Conservation (phyloP, 305 asterid genomes). For the Fraxinus albicans region DNA sequence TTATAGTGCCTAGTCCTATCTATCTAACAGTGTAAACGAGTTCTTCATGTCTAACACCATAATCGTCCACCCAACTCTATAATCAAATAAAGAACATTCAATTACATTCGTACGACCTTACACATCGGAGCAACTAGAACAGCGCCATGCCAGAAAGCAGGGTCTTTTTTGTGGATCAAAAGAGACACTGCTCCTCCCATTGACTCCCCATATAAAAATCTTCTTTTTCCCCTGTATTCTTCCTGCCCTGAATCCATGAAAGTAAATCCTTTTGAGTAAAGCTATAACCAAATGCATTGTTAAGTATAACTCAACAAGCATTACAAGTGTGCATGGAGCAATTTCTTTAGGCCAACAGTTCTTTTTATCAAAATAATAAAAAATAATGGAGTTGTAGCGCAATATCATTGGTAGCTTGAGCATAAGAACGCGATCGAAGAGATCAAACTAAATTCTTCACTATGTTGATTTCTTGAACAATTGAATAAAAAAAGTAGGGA, state of each 20-base stretch:
- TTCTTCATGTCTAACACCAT: not conserved
- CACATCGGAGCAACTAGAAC: conserved; percentile 97
- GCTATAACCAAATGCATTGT: not conserved
- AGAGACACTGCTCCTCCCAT: conserved; percentile 98
- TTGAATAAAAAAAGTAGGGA: too few species aligned
- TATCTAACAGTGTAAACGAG: not conserved
- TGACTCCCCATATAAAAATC: conserved; percentile 90
- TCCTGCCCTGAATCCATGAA: conserved; percentile 49
- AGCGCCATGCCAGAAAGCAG: conserved; percentile 90
- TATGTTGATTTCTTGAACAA: not conserved
- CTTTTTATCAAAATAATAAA: not conserved
- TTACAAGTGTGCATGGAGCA: not conserved
- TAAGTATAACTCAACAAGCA: not conserved
- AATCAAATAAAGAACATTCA: not conserved
- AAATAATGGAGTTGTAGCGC: not conserved
- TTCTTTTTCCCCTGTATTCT: conserved; percentile 60
- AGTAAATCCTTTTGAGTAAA: not conserved
- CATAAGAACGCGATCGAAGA: not conserved
- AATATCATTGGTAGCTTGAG: not conserved
- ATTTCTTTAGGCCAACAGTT: not conserved
- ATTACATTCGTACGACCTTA: conserved; percentile 46
- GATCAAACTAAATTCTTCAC: too few species aligned
- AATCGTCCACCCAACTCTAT: not conserved
- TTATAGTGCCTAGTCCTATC: not conserved
- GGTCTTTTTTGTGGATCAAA: conserved; percentile 73